phyloP scores from a whole-genome alignment of 306 rosid species.

The Delonix regia region DNA sequence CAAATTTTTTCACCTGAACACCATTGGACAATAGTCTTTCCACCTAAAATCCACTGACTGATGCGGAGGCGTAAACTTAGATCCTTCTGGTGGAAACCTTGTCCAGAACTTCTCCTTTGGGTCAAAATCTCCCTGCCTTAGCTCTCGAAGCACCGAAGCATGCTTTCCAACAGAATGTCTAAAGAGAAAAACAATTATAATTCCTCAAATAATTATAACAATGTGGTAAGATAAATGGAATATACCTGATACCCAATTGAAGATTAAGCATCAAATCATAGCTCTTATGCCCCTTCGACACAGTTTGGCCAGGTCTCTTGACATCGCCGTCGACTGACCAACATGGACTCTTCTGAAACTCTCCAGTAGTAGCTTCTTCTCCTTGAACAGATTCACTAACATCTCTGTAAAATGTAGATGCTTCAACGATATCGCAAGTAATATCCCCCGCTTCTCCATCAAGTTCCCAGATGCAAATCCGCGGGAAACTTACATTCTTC shows the following conservation, averaged over 20 bases:
- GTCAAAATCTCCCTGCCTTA: constrained; percentile 51
- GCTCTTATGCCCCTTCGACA: constrained; percentile 56
- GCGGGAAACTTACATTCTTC: constrained; percentile 47
- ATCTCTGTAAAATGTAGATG: constrained; percentile 49
- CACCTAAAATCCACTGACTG: constrained; percentile 57
- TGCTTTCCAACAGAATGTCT: constrained; percentile 59
- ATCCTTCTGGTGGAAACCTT: constrained; percentile 57
- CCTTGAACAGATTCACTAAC: constrained; percentile 40
- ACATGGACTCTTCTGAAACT: constrained; percentile 42
- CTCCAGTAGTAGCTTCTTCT: background rate
- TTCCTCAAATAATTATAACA: background rate
- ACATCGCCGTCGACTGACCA: constrained; percentile 42
- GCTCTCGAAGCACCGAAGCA: constrained; percentile 43
- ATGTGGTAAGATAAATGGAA: background rate
- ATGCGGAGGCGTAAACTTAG: constrained; percentile 59
- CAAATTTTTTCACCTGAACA: constrained; percentile 47
- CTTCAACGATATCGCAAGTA: constrained; percentile 59
- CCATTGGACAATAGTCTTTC: constrained; percentile 61
- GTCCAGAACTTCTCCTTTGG: constrained; percentile 65
- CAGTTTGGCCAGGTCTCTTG: constrained; percentile 50
- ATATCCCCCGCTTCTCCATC: constrained; percentile 66
- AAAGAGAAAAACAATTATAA: background rate
- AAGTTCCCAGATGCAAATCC: constrained; percentile 63
- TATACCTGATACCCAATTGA: constrained; percentile 56
- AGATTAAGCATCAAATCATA: constrained; percentile 58